These are phyloP conservation scores for Xylaria flabelliformis DNA, from an alignment of 495 filamentous ascomycete genomes.

Conservation along the genomic window DNA sequence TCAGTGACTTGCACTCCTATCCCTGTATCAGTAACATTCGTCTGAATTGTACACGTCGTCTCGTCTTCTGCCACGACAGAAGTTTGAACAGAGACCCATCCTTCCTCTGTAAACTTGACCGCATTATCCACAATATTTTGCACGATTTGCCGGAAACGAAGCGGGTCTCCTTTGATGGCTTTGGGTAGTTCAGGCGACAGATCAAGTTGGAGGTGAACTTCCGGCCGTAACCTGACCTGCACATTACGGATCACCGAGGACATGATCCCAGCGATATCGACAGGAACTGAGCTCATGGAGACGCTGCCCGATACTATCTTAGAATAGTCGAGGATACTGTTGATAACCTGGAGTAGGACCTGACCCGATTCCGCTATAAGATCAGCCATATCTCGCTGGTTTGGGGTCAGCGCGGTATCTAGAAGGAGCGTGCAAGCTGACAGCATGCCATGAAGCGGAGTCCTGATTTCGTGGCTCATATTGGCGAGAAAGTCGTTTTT, in stretches of 20 bases:
- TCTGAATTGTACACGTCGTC: constrained; percentile 52
- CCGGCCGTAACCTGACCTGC: constrained; percentile 44
- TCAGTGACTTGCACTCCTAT: constrained; percentile 70
- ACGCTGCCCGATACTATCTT: constrained; percentile 56
- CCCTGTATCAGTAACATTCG: constrained; percentile 77
- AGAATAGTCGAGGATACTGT: constrained; percentile 60
- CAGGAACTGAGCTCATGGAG: constrained; percentile 50
- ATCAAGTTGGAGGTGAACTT: constrained; percentile 44
- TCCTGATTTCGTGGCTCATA: constrained; percentile 61
- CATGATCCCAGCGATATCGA: constrained; percentile 54
- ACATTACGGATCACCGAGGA: constrained; percentile 59
- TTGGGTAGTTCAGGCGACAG: constrained; percentile 50
- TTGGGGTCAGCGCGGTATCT: constrained; percentile 46
- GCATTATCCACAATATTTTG: constrained; percentile 58
- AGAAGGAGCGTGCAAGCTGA: constrained; percentile 52
- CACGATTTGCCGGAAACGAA: constrained; percentile 56
- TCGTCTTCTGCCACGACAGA: constrained; percentile 49
- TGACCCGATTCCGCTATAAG: constrained; percentile 58
- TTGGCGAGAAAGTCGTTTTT: constrained; percentile 74
- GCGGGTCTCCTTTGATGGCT: constrained; percentile 52
- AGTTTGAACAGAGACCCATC: constrained; percentile 45
- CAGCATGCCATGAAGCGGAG: constrained; percentile 61
- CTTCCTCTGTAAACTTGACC: constrained; percentile 56
- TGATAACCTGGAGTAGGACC: constrained; percentile 57
- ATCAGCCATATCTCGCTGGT: constrained; percentile 53